Evolutionary conservation across 2,329 filamentous ascomycete genomes (phyloP).

Genomic region (Aureobasidium sp.): DNA sequence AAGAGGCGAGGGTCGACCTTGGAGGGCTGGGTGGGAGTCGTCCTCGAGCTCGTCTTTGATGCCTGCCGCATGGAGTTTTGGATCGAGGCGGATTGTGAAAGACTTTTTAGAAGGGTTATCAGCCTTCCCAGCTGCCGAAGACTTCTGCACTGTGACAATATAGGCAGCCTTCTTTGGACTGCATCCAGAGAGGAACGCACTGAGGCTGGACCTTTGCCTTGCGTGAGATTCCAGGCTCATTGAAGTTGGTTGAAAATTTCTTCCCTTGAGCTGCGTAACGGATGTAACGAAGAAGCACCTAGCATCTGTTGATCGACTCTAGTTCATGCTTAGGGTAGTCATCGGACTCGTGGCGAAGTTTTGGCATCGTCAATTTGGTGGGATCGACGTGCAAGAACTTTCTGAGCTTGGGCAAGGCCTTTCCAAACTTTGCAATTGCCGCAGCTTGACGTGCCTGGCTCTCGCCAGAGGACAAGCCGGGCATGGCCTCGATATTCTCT

Average conservation of each 20-base stretch:
- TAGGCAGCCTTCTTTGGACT: not conserved
- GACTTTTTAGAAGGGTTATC: not conserved
- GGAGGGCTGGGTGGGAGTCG: no score
- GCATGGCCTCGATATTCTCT: not conserved
- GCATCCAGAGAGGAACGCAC: not conserved
- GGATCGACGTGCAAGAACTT: no score
- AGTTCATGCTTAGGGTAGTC: not conserved
- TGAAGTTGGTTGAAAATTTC: not conserved
- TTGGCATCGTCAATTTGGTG: not conserved
- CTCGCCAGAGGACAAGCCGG: not conserved
- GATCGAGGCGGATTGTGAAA: not conserved
- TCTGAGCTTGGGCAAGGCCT: not conserved
- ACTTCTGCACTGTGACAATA: not conserved
- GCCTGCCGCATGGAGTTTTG: not conserved
- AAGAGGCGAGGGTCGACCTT: no score
- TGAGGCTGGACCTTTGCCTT: not conserved
- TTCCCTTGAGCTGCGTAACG: not conserved
- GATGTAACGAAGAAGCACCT: not conserved
- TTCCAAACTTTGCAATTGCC: not conserved
- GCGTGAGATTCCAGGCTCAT: not conserved
- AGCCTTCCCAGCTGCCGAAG: not conserved
- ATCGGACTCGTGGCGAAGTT: not conserved
- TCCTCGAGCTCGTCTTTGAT: not conserved
- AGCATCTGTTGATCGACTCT: not conserved
- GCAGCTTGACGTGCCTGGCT: not conserved